Conservation (phyloP, 306 rosid genomes). For the Fagus sylvatica region DNA sequence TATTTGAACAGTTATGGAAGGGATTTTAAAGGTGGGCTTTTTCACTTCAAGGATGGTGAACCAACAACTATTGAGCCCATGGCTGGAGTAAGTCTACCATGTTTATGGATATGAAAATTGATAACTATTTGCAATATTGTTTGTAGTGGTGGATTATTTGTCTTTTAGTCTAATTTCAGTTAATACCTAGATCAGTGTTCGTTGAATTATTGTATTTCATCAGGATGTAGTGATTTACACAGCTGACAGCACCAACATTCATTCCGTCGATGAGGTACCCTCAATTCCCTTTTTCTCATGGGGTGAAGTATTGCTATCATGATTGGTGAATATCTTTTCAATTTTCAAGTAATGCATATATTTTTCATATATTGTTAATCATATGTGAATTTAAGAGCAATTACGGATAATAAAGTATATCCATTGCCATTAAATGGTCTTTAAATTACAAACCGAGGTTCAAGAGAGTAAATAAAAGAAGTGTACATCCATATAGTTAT, state of each 20-base stretch:
- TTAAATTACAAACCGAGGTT: too few relatives aligned
- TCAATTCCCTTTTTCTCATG: conserved; percentile 17
- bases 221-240: conserved; percentile 90
- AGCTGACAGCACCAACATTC: conserved; percentile 71
- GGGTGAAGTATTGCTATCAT: neutral
- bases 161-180: conserved; percentile 10
- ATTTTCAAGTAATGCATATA: too few relatives aligned
- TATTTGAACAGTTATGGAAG: conserved; percentile 65
- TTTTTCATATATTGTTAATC: too few relatives aligned
- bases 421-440: too few relatives aligned
- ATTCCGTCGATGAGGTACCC: conserved; percentile 92
- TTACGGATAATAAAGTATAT: too few relatives aligned
- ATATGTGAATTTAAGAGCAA: too few relatives aligned
- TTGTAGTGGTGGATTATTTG: neutral
- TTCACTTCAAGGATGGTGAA: conserved; percentile 83
- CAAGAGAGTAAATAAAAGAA: too few relatives aligned
- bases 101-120: neutral
- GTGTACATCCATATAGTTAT: too few relatives aligned
- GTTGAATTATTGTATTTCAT: conserved; percentile 1
- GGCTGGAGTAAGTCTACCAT: conserved; percentile 69
- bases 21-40: conserved; percentile 82
- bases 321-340: too few relatives aligned
- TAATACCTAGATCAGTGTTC: neutral
- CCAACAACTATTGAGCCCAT: conserved; percentile 59
- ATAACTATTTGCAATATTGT: neutral